Evolutionary conservation across 208 protist species (phyloP).

Genomic region (Acanthamoeba castellanii): DNA sequence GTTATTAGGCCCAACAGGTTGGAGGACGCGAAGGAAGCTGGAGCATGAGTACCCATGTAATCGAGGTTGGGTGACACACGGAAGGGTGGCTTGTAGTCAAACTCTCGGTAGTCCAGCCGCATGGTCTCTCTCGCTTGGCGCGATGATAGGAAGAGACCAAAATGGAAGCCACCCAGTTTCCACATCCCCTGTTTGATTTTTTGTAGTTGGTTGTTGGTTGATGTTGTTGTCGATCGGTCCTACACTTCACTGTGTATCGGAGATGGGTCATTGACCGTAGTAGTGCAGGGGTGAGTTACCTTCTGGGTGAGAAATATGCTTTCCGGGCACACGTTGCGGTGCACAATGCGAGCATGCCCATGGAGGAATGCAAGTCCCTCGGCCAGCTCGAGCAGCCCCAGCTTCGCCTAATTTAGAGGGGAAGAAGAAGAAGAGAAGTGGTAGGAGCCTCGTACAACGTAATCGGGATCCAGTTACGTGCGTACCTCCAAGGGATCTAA

Average conservation of each 20-base stretch:
- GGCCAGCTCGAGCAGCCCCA: slow-evolving; percentile 23
- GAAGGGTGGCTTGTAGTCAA: slow-evolving; percentile 1
- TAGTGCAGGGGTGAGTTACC: not conserved
- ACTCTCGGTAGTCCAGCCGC: slow-evolving; percentile 9
- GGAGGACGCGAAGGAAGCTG: not conserved
- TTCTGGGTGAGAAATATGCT: slow-evolving; percentile 61
- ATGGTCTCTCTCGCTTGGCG: not conserved
- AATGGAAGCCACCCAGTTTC: slow-evolving; percentile 31
- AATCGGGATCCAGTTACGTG: too few species aligned
- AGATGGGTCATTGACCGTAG: not conserved
- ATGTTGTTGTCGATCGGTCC: not conserved
- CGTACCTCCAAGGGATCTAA: not conserved
- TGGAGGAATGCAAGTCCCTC: slow-evolving; percentile 29
- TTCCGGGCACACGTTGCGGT: slow-evolving; percentile 31
- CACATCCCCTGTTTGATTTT: not conserved
- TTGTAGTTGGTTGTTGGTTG: not conserved
- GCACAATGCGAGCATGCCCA: slow-evolving; percentile 24
- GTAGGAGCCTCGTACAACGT: not conserved
- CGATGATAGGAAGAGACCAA: not conserved
- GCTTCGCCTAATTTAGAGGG: not conserved
- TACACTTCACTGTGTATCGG: not conserved
- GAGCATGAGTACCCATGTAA: slow-evolving; percentile 12
- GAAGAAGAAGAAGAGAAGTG: not conserved
- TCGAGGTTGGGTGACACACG: slow-evolving; percentile 17
- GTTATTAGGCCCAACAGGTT: not conserved